Conservation (phyloP, 2,329 filamentous ascomycete genomes). For the Colletotrichum tanaceti region DNA sequence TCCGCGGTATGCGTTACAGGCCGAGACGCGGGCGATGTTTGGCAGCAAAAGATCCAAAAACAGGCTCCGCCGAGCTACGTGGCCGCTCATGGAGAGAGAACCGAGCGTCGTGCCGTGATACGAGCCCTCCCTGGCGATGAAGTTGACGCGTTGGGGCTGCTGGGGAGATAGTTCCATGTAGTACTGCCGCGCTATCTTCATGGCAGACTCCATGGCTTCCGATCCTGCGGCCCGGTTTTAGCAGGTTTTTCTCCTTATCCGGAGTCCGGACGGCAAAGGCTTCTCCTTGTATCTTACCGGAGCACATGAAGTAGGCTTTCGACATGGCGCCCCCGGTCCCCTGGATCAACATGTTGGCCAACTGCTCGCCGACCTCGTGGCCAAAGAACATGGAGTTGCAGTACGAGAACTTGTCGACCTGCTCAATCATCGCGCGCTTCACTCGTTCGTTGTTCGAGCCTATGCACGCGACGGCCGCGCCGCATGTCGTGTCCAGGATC, state of each 20-base stretch:
- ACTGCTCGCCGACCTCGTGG: conserved; percentile 61
- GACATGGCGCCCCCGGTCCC: conserved; percentile 52
- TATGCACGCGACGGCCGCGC: conserved; percentile 78
- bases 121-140: conserved; percentile 75
- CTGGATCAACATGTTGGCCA: conserved; percentile 52
- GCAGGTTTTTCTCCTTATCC: neutral
- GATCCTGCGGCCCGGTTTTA: conserved; percentile 54
- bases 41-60: conserved; percentile 71
- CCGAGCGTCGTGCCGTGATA: conserved; percentile 81
- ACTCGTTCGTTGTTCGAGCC: conserved; percentile 75
- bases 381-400: conserved; percentile 52
- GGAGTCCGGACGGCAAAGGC: too few relatives aligned
- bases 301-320: conserved; percentile 52
- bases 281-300: neutral
- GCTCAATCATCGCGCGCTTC: conserved; percentile 66
- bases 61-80: conserved; percentile 67
- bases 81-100: conserved; percentile 72
- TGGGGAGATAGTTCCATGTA: conserved; percentile 51
- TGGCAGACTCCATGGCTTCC: conserved; percentile 59
- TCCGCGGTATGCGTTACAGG: conserved; percentile 74
- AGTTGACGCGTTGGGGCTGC: conserved; percentile 66
- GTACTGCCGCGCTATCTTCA: conserved; percentile 65
- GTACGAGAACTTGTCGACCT: conserved; percentile 68
- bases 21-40: conserved; percentile 70
- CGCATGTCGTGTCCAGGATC: conserved; percentile 79